Evolutionary conservation across 1,139 yeast genomes (phyloP), one percentile per base, ranked within the genome.

Genomic region (Arxiozyma bovina): DNA sequence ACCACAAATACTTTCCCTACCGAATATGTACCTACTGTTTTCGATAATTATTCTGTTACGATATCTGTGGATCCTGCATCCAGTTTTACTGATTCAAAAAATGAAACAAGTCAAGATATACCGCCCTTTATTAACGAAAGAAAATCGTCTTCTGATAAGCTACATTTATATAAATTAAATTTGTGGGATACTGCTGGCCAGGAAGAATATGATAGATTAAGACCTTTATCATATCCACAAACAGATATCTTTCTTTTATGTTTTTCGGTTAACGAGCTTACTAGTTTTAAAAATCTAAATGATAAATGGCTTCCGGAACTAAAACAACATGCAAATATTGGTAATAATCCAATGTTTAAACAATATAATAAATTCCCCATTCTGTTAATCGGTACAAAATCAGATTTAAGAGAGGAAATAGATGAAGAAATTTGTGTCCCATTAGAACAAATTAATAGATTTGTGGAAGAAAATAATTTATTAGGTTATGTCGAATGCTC

Each of bases 101-200:
- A 43, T 8, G 48, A 43, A 40, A 27, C 40, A 34, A 25, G 38
- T 25, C 51, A 47, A 21, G n/a, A 20, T 21, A 20, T 48, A 23
- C 30, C 44, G 22, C 9, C 42, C 7, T 12, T 7, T 38, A 17
- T 23, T 21, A 20, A 48, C 21, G 45, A 40, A 23, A 15, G 20
- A 20, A 25, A 25, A 18, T 3, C 38, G 9, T 45, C 45, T 40
- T 6, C 38, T 2, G 42, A 41, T 40, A 40, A 38, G n/a, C 7
- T 30, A 17, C 21, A 42, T 17, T 50, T 64, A 53, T 84, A 87
- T 63, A 87, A 87, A 65, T 76, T 90, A 52, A 96, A 95, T 25
- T 77, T 90, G 53, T 90, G 96, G 96, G 97, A 90, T 78, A 90
- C 97, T n/a, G 97, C 97, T 9, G 97, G 97, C 34, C 97, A 90